Evolutionary conservation across 2,329 filamentous ascomycete genomes (phyloP).

Genomic region (Hypoxylon sp.): DNA sequence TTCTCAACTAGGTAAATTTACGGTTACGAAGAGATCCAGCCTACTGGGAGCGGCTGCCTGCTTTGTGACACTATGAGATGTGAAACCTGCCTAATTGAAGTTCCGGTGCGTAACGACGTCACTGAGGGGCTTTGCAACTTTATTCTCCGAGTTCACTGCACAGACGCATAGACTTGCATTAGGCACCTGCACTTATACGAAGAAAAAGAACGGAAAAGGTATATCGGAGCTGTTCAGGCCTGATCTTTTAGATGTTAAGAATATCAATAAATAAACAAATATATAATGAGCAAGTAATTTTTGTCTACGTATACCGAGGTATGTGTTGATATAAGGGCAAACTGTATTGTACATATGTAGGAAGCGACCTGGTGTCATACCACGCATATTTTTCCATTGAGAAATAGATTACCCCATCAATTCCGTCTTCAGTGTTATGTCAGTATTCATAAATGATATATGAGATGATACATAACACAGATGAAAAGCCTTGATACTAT

Average conservation of each 20-base stretch:
- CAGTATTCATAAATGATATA: conserved; percentile 24
- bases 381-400: not conserved
- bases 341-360: not conserved
- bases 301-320: not conserved
- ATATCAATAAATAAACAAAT: not conserved
- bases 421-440: not conserved
- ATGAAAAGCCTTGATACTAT: conserved; percentile 3
- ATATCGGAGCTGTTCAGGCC: not conserved
- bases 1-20: not conserved
- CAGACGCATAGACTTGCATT: no score
- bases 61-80: conserved; percentile 21
- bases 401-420: not conserved
- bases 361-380: not conserved
- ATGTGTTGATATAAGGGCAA: not conserved
- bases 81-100: conserved; percentile 33
- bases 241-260: not conserved
- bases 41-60: conserved; percentile 28
- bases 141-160: conserved; percentile 20
- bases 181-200: not conserved
- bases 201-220: not conserved
- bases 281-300: not conserved
- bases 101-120: conserved; percentile 38
- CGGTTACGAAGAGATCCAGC: conserved; percentile 7
- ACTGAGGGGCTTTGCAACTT: conserved; percentile 33
- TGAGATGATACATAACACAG: conserved; percentile 4